These are phyloP conservation scores for Aspergillus carbonarius DNA, from an alignment of 2,329 filamentous ascomycete genomes.

Conservation along the genomic window DNA sequence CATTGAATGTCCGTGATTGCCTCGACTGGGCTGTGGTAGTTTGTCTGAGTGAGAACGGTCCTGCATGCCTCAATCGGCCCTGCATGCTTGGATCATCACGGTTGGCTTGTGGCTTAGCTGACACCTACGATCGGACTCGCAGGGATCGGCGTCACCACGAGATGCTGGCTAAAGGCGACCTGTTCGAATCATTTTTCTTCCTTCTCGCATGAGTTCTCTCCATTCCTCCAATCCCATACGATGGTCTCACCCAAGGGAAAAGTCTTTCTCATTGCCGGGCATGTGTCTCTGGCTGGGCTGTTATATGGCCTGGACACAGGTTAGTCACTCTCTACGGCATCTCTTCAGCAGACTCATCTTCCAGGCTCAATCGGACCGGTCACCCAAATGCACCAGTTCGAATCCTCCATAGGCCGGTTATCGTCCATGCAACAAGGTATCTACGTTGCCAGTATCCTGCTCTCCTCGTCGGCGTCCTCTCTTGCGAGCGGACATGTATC, in stretches of 20 bases:
- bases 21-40: neutral
- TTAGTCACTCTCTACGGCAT: neutral
- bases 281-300: constrained; percentile 15
- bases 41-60: no score
- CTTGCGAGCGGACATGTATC: constrained; percentile 13
- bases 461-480: constrained; percentile 14
- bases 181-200: neutral
- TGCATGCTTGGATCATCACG: neutral
- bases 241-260: constrained; percentile 12
- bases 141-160: neutral
- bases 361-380: constrained; percentile 15
- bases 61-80: neutral
- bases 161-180: neutral
- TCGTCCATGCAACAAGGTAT: constrained; percentile 16
- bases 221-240: neutral
- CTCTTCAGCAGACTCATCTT: neutral
- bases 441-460: constrained; percentile 14
- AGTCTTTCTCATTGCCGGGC: constrained; percentile 13
- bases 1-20: neutral
- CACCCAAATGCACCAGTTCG: constrained; percentile 17
- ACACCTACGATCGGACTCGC: neutral
- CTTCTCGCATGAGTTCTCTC: neutral
- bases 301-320: constrained; percentile 17
- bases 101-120: neutral
- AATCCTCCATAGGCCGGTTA: constrained; percentile 9